Base-by-base conservation (phyloP, 1,139 yeast genomes). In the Pichia sp. region DNA sequence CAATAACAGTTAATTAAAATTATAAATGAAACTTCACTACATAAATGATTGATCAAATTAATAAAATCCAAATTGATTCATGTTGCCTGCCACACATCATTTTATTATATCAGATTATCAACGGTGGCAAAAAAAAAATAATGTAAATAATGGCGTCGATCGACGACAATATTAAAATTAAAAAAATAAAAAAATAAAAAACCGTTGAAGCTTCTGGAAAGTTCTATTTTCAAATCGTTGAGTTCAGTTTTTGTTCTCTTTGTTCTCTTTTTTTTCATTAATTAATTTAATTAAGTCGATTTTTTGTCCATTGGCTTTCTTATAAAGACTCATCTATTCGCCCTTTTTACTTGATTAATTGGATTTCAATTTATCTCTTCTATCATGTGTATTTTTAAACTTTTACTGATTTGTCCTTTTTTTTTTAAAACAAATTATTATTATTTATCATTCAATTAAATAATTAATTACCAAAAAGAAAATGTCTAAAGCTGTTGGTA, bases 401-500 rank as follows among this genome's bases (percentile, higher is more conserved):
- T 29, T 37, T 27, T 30, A 33, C 8, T 11, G 30, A 30, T 25
- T 7, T 33, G 34, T 39, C 35, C 25, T 39, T 27, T 25, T 10
- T 33, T 37, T 39, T 26, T 10, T 33, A 27, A 10, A 30, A 32
- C 37, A 43, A 29, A 34, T 29, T 36, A n/a, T 3, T 8, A 36
- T 31, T 32, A 29, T 18, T 10, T 28, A 32, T 32, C 32, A 37
- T 27, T 7, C 31, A 37, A 37, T 37, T 37, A 36, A 27, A 36
- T 36, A 36, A 36, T 26, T 36, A 36, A 37, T 37, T 27, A 39
- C 26, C 8, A 27, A 37, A 43, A 36, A 41, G 49, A 79, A 70
- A 69, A 83, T 83, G 89, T 86, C 88, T 78, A 96, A 88, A 81
- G 97, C 97, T 77, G 87, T 89, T 77, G 97, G 97, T 76, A 89